Percentiles rank a stretch among this genome's conserved stretches.
Conservation (phyloP, 2,329 filamentous ascomycete genomes). For the Aureobasidium leucospermi region DNA sequence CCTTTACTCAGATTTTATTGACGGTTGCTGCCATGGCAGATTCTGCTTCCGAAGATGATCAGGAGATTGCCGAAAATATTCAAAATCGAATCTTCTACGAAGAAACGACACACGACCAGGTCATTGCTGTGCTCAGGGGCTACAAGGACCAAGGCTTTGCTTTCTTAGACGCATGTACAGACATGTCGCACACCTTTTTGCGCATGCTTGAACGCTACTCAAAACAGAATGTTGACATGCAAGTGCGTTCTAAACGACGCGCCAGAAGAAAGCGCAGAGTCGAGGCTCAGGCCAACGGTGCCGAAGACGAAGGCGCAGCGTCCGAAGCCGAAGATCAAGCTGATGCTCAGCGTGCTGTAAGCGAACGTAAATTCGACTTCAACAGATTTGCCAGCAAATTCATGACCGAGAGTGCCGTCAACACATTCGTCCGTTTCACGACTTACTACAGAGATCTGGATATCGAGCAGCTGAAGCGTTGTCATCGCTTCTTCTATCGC, state of each 20-base stretch:
- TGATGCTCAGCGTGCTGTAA: constrained; percentile 61
- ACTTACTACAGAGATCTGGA: constrained; percentile 75
- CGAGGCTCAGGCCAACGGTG: constrained; percentile 27
- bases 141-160: constrained; percentile 93
- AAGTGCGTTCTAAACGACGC: constrained; percentile 74
- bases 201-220: constrained; percentile 88
- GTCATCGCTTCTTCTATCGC: constrained; percentile 89
- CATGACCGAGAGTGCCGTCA: constrained; percentile 72
- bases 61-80: constrained; percentile 97
- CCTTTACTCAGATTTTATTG: constrained; percentile 81
- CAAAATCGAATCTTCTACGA: constrained; percentile 98
- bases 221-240: constrained; percentile 89
- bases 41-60: constrained; percentile 80
- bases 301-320: constrained; percentile 46
- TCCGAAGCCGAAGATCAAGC: constrained; percentile 61
- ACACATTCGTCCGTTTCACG: constrained; percentile 79
- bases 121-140: constrained; percentile 70
- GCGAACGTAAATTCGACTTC: constrained; percentile 93
- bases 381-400: constrained; percentile 74
- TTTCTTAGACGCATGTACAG: constrained; percentile 86
- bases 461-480: constrained; percentile 75
- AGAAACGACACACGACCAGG: constrained; percentile 82
- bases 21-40: constrained; percentile 89
- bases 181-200: constrained; percentile 84
- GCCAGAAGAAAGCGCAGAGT: constrained; percentile 64